Percentiles rank a stretch among this genome's conserved stretches.
These are phyloP conservation scores for Aspergillus fischeri DNA, from an alignment of 2,329 filamentous ascomycete genomes.

Conservation along the genomic window DNA sequence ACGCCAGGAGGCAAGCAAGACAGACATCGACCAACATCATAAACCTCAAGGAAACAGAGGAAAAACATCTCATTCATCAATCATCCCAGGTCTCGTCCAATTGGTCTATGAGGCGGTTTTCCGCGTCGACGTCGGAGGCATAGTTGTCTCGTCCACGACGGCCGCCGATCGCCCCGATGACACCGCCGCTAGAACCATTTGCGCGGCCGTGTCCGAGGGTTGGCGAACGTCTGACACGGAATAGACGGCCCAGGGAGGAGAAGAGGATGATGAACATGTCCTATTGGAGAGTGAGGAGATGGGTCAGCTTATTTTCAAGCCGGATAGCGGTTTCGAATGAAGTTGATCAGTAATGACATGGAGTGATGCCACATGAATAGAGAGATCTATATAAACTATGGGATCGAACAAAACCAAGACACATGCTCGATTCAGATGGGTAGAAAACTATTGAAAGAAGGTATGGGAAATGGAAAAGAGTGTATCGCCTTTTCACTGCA, in stretches of 20 bases:
- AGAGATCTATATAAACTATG: conserved; percentile 6
- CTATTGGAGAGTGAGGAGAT: conserved; percentile 23
- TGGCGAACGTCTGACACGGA: conserved; percentile 33
- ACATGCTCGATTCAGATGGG: conserved; percentile 5
- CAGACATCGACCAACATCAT: not conserved
- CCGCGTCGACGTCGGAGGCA: conserved; percentile 60
- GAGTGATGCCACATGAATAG: not conserved
- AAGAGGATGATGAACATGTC: conserved; percentile 47
- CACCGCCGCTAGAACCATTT: conserved; percentile 23
- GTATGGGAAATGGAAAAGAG: conserved; percentile 6
- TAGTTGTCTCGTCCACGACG: conserved; percentile 15
- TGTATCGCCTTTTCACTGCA: conserved; percentile 6
- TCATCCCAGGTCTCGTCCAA: conserved; percentile 98
- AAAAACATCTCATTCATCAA: conserved; percentile 14
- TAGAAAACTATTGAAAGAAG: conserved; percentile 1
- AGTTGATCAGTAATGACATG: not conserved
- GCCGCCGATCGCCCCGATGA: conserved; percentile 35
- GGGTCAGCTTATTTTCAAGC: not conserved
- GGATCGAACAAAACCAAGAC: not conserved
- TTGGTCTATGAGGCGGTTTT: conserved; percentile 92
- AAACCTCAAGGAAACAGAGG: not conserved
- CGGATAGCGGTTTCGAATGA: not conserved
- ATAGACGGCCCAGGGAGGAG: conserved; percentile 40
- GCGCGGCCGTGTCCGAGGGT: conserved; percentile 33
- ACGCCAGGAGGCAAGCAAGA: not conserved